Percentiles rank a stretch among this genome's conserved stretches.
Conservation (phyloP, 768 basidiomycete species). For the Psilocybe tampanensis region DNA sequence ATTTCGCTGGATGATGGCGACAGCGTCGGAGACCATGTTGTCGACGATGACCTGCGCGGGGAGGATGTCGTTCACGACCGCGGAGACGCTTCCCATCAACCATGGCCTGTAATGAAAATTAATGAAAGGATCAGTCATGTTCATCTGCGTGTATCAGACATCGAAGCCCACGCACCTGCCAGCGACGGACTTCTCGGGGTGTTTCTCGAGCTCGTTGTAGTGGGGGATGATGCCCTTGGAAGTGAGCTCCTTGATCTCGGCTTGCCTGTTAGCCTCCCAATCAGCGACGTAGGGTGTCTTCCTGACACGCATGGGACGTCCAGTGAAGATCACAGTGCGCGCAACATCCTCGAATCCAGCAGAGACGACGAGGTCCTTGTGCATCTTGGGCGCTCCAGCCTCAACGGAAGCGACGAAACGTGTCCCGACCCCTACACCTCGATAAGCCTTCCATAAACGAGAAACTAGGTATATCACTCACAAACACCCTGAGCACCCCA, state of each 20-base stretch:
- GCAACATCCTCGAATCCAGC: slow-evolving; percentile 79
- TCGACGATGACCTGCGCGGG: slow-evolving; percentile 87
- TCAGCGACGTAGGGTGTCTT: slow-evolving; percentile 85
- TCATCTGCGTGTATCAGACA: background rate
- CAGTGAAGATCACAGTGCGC: slow-evolving; percentile 88
- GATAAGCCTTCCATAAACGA: background rate
- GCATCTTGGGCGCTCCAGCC: slow-evolving; percentile 79
- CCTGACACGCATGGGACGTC: slow-evolving; percentile 84
- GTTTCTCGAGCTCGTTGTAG: slow-evolving; percentile 69
- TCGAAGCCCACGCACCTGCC: slow-evolving; percentile 25
- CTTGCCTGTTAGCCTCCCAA: slow-evolving; percentile 80
- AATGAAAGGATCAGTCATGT: background rate
- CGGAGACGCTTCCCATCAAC: slow-evolving; percentile 85
- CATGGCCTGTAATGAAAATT: slow-evolving; percentile 46
- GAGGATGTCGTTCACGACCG: slow-evolving; percentile 70
- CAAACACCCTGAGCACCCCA: slow-evolving; percentile 90
- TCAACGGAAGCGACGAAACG: slow-evolving; percentile 85
- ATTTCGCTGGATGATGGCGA: slow-evolving; percentile 35
- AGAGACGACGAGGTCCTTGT: slow-evolving; percentile 77
- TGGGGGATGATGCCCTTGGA: slow-evolving; percentile 82
- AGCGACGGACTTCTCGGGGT: slow-evolving; percentile 77
- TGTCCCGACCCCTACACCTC: slow-evolving; percentile 69
- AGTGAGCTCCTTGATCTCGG: slow-evolving; percentile 83
- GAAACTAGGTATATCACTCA: slow-evolving; percentile 43
- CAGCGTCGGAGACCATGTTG: slow-evolving; percentile 60